phyloP scores from a whole-genome alignment of 176 grass and related monocot genomes.

The Carex littledalei region DNA sequence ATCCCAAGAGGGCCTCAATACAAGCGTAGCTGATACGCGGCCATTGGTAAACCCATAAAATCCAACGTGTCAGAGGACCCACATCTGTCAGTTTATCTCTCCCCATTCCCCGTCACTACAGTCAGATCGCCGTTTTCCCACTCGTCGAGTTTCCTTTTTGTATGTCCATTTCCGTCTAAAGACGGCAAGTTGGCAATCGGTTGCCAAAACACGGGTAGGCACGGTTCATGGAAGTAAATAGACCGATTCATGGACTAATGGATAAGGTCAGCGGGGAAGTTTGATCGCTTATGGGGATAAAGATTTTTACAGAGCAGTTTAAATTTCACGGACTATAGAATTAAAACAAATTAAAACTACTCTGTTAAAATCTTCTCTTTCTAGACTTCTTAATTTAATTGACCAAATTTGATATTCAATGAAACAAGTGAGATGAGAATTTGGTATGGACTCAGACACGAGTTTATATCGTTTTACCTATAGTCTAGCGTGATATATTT shows the following conservation, averaged over 20 bases:
- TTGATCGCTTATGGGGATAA: no score
- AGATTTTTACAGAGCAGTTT: no score
- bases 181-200: background rate
- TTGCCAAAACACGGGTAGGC: background rate
- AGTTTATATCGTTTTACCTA: no score
- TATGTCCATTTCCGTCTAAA: background rate
- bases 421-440: no score
- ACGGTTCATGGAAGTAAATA: background rate
- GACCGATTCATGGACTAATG: background rate
- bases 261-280: no score
- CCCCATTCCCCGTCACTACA: conserved; percentile 25
- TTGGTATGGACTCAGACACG: no score
- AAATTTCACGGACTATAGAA: no score
- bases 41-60: background rate
- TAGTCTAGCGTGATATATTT: no score
- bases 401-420: no score
- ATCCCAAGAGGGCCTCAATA: background rate
- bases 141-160: background rate
- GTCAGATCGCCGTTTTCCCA: background rate
- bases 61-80: conserved; percentile 9
- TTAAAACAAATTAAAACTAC: no score
- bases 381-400: no score
- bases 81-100: conserved; percentile 21
- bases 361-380: no score
- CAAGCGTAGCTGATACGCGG: conserved; percentile 34